Evolutionary conservation across 108 stramenopile genomes (phyloP).

Genomic region (Fragilaria crotonensis): DNA sequence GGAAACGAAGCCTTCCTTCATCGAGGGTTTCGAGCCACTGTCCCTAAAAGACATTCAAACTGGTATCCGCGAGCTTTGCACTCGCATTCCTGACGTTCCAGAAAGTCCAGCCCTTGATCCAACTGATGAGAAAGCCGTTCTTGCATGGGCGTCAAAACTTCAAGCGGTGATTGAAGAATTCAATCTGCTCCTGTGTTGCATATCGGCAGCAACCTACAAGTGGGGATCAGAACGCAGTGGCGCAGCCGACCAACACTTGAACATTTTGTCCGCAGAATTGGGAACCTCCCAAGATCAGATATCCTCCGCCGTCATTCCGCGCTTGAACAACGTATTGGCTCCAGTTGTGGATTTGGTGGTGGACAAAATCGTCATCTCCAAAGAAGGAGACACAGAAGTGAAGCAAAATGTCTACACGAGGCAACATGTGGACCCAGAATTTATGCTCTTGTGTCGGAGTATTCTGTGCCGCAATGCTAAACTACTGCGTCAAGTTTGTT

Average conservation of each 20-base stretch:
- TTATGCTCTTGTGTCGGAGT: constrained; percentile 41
- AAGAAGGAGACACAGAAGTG: constrained; percentile 19
- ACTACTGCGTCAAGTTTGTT: constrained; percentile 53
- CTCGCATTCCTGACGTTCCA: constrained; percentile 33
- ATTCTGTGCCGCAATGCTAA: constrained; percentile 63
- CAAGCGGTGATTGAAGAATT: constrained; percentile 64
- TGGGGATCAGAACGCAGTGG: constrained; percentile 84
- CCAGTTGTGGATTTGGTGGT: constrained; percentile 71
- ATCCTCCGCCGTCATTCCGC: constrained; percentile 38
- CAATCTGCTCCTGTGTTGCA: constrained; percentile 56
- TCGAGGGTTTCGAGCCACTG: background rate
- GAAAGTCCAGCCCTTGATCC: constrained; percentile 24
- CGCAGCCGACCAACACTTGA: constrained; percentile 71
- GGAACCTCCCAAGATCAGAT: constrained; percentile 67
- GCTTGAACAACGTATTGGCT: constrained; percentile 70
- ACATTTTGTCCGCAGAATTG: constrained; percentile 50
- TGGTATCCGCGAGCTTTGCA: constrained; percentile 25
- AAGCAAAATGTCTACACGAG: constrained; percentile 62
- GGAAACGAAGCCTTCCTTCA: no score
- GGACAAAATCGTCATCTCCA: constrained; percentile 32
- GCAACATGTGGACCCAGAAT: constrained; percentile 54
- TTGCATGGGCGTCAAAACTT: constrained; percentile 48
- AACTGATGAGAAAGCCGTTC: constrained; percentile 16
- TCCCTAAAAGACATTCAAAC: constrained; percentile 32
- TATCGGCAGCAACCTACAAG: constrained; percentile 62